phyloP scores from a whole-genome alignment of 192 early-diverging fungal genomes.

The Jimgerdemannia flammicorona region DNA sequence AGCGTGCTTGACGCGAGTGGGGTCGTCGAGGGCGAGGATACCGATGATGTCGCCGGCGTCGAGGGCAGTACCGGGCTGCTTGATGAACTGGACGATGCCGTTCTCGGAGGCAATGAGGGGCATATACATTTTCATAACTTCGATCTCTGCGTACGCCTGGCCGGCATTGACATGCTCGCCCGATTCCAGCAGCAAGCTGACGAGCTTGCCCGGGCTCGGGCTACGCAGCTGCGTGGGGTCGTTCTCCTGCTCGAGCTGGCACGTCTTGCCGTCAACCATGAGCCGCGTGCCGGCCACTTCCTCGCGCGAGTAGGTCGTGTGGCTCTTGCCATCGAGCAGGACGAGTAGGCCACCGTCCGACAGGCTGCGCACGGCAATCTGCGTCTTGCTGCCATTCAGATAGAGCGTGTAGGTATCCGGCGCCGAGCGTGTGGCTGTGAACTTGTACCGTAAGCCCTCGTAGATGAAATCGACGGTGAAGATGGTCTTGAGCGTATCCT shows the following conservation, averaged over 20 bases:
- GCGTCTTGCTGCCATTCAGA: conserved; percentile 79
- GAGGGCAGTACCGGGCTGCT: conserved; percentile 82
- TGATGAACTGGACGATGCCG: conserved; percentile 85
- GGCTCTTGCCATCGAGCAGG: conserved; percentile 83
- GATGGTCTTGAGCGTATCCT: conserved; percentile 67
- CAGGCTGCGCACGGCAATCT: conserved; percentile 78
- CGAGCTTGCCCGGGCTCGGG: conserved; percentile 96
- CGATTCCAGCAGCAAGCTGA: conserved; percentile 89
- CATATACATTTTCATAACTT: conserved; percentile 99
- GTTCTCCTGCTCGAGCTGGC: conserved; percentile 91
- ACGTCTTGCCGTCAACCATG: conserved; percentile 89
- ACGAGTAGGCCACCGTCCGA: conserved; percentile 92
- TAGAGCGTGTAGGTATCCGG: conserved; percentile 77
- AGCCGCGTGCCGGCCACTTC: conserved; percentile 87
- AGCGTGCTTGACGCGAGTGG: conserved; percentile 86
- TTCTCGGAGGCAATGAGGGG: conserved; percentile 88
- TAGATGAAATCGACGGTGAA: conserved; percentile 90
- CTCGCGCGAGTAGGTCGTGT: conserved; percentile 87
- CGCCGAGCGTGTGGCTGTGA: conserved; percentile 75
- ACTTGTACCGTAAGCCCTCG: conserved; percentile 87
- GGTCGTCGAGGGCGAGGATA: conserved; percentile 90
- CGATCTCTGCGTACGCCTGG: conserved; percentile 97
- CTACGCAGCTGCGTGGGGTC: conserved; percentile 96
- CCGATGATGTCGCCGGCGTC: conserved; percentile 93
- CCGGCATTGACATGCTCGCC: conserved; percentile 86